Conservation (phyloP, 768 basidiomycete species). For the Suillus clintonianus region DNA sequence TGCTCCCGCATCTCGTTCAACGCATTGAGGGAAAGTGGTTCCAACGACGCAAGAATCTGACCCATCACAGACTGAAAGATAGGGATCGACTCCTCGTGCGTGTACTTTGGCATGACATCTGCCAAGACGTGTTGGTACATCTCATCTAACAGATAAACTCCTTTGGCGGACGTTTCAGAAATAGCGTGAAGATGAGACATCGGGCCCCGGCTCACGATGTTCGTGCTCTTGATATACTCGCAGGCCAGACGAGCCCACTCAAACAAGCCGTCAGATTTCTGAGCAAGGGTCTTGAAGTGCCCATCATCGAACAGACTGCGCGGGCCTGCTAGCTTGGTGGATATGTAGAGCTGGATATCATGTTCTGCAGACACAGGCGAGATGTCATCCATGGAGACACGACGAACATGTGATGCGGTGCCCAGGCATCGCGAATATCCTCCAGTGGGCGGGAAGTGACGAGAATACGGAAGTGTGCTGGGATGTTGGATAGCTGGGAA, state of each 20-base stretch:
- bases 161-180: background rate
- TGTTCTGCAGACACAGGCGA: background rate
- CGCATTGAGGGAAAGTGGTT: slow-evolving; percentile 1
- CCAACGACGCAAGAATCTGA: background rate
- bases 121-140: slow-evolving; percentile 3
- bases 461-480: slow-evolving; percentile 16
- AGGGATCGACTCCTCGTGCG: background rate
- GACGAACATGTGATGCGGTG: background rate
- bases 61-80: slow-evolving; percentile 5
- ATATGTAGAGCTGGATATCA: slow-evolving; percentile 5
- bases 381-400: background rate
- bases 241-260: slow-evolving; percentile 11
- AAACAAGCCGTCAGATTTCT: slow-evolving; percentile 6
- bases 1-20: background rate
- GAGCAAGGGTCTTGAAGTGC: background rate
- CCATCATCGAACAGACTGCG: background rate
- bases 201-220: background rate
- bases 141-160: slow-evolving; percentile 1
- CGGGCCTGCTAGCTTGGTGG: background rate
- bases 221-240: slow-evolving; percentile 5
- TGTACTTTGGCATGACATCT: background rate
- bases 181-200: background rate
- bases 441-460: slow-evolving; percentile 13
- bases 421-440: slow-evolving; percentile 10
- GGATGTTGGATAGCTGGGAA: background rate